Evolutionary conservation across 2,329 filamentous ascomycete genomes (phyloP), one percentile per base, ranked within the genome.

Genomic region (Exophiala xenobiotica): DNA sequence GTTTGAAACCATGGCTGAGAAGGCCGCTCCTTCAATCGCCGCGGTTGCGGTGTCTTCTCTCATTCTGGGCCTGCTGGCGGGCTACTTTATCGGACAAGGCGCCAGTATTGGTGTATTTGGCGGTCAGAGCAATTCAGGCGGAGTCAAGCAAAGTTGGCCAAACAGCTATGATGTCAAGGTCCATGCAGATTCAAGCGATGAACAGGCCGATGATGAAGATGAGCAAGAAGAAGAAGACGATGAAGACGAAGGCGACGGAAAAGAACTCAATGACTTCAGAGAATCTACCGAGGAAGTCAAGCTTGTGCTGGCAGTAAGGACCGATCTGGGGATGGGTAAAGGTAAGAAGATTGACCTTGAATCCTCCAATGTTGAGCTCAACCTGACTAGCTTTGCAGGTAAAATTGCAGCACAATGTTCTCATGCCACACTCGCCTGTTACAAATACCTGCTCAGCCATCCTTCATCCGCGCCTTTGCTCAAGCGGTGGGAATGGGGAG

Each of bases 371-470:
- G 26, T 31, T 37, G 9, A 11, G 7, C 31, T 31, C 8, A 7
- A 41, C 22, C 24, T 35, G 12, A 31, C 40, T 54, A 22, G 41
- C 18, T 6, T 12, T 41, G 39, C 58, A 96, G 92, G 92, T 64
- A 99, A 99, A 78, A 96, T 97, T 64, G 93, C 90, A 51, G 93
- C 93, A 6, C 93, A 97, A 73, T 92, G 88, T 73, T 88, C 86
- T 43, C 93, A 97, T 71, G 93, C 93, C n/a, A 96, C 92, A 2
- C 84, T 99, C 50, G 91, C 92, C 49, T 97, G 92, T 80, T 99
- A 96, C 83, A 97, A 96, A 75, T 76, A 84, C 53, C 83, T 95
- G 59, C 72, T 82, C 50, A 72, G 75, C 38, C 70, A 74, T 48
- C 74, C 81, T n/a, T 70, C 75, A 2, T 69, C 74, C 46, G 73